Evolutionary conservation across 148 eudicot genomes (phyloP).

Genomic region (Mesembryanthemum crystallinum): DNA sequence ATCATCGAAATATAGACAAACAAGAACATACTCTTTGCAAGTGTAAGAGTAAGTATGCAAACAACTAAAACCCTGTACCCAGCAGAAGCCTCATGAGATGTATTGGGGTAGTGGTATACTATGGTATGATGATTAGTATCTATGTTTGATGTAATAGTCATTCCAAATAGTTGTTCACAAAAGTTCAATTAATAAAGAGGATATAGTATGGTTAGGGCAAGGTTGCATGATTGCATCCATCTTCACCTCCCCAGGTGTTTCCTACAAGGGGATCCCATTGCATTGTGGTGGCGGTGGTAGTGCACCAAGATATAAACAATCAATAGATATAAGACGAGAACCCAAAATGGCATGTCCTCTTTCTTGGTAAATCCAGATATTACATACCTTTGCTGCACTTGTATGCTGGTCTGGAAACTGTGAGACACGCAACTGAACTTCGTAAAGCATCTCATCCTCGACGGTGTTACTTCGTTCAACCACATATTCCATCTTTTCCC

Average conservation of each 20-base stretch:
- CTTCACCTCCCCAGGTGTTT: not conserved
- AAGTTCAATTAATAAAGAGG: not conserved
- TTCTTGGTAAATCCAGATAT: not conserved
- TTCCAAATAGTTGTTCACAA: not conserved
- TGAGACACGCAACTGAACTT: not conserved
- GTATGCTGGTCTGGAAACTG: not conserved
- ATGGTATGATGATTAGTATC: not conserved
- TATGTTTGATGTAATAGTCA: not conserved
- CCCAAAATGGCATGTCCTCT: not conserved
- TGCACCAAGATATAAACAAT: not conserved
- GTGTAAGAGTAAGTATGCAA: too few relatives aligned
- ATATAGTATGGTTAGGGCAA: not conserved
- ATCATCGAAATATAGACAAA: too few relatives aligned
- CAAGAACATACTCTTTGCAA: too few relatives aligned
- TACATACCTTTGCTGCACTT: conserved; percentile 6
- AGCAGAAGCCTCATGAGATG: too few relatives aligned
- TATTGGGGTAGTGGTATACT: too few relatives aligned
- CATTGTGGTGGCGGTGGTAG: not conserved
- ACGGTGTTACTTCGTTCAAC: too few relatives aligned
- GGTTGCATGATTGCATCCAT: not conserved
- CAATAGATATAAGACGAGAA: not conserved
- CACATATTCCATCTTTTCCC: too few relatives aligned
- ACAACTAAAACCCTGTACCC: too few relatives aligned
- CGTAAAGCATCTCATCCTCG: not conserved
- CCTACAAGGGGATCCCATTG: not conserved